Evolutionary conservation across 257 asterid genomes (phyloP), one percentile per base, ranked within the genome.

Genomic region (Solanum neorickii): DNA sequence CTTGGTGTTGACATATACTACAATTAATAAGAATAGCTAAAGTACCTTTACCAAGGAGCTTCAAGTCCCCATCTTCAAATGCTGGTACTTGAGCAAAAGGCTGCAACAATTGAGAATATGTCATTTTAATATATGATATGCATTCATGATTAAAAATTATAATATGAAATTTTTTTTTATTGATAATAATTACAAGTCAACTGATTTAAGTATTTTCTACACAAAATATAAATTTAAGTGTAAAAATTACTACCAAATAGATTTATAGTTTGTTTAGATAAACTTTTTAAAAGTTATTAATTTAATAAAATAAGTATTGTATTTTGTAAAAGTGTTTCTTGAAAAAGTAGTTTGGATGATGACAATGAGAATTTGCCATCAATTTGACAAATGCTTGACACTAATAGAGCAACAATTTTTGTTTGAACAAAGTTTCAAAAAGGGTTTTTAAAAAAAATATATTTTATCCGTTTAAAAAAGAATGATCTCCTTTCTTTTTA

Each of bases 71-170:
- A 87, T 90, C 94, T 89, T 91, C 90, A 70, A 93, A 87, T 20
- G 70, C 92, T 21, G 94, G 94, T 20, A 91, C 86, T 87, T 90
- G 92, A 59, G 92, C 94, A 74, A 90, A 93, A n/a, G 94, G 95
- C 94, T 91, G 89, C 90, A 52, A 41, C 21, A 15, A 16, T 27
- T n/a, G 9, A 46, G 5, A 47, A 27, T 42, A 9, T 39, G 31
- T 5, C 33, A 72, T 49, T 14, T 27, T 42, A 15, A 78, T 73
- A 49, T 14, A 14, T 10, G 25, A 27, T 15, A 83, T 49, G 46
- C 33, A 52, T 33, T 4, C 72, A 31, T 47, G 33, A 42, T 25
- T 29, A 23, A 23, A 44, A 39, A 75, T 12, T 75, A 7, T 21
- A 75, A 41, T 41, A 3, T 41, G 35, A 3, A 21, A 41, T 25